Percentiles rank a stretch among this genome's conserved stretches.
phyloP scores from a whole-genome alignment of 2,329 filamentous ascomycete species.

The Chaetomiaceae sp. region DNA sequence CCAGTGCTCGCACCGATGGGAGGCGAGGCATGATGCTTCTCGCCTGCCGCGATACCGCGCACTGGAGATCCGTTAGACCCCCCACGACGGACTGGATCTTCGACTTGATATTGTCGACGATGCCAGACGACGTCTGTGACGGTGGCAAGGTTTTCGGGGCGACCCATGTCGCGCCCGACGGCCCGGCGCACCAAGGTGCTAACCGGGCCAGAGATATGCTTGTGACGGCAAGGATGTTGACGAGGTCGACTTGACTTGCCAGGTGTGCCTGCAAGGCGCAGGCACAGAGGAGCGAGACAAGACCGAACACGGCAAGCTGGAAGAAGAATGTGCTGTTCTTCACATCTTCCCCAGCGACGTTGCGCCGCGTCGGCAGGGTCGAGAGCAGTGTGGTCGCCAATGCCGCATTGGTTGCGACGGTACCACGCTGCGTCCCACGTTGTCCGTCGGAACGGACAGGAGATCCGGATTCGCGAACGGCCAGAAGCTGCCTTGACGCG shows the following conservation, averaged over 20 bases:
- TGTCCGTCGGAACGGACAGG: neutral
- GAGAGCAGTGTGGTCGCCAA: constrained; percentile 17
- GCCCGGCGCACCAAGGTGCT: constrained; percentile 11
- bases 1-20: constrained; percentile 2
- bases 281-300: constrained; percentile 27
- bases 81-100: constrained; percentile 19
- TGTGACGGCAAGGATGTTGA: constrained; percentile 19
- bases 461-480: neutral
- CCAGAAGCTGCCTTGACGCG: neutral
- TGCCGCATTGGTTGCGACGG: constrained; percentile 6
- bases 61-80: constrained; percentile 8
- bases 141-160: constrained; percentile 2
- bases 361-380: constrained; percentile 23
- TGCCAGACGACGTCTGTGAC: constrained; percentile 11
- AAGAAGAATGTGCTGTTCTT: constrained; percentile 7
- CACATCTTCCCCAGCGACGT: constrained; percentile 12
- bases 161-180: constrained; percentile 10
- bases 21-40: constrained; percentile 4
- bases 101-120: constrained; percentile 23
- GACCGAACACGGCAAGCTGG: constrained; percentile 25
- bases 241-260: constrained; percentile 14
- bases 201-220: constrained; percentile 19
- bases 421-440: constrained; percentile 4
- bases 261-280: constrained; percentile 13
- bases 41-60: constrained; percentile 10